Evolutionary conservation across 148 eudicot species (phyloP), one percentile per base, ranked within the genome.

Genomic region (Bassia scoparia): DNA sequence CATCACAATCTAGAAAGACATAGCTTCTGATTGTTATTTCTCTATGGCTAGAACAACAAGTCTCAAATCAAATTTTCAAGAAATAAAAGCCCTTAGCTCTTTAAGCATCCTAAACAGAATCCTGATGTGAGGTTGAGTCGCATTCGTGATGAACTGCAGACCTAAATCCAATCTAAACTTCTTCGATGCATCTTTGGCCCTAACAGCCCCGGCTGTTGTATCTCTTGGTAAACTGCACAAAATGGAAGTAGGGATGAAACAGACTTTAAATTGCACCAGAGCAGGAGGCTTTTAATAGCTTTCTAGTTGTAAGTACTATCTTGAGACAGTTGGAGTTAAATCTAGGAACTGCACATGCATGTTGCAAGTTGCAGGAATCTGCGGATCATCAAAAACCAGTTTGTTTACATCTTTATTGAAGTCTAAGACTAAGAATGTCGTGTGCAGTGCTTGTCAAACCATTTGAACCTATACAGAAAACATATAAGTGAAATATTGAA

Each of bases 101-200:
- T 89, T 80, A 91, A 86, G 71, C 96, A n/a, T n/a, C 91, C 74
- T 94, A 91, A 16, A 91, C 88, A 12, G 91, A 70, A 7, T 94
- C 98, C 89, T 76, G n/a, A n/a, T n/a, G n/a, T 88, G 80, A 94
- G 87, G 64, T 89, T 89, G 69, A 88, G 89, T 61, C 89, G 97
- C 91, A 91, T 85, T 10, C 91, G 81, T 61, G n/a, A 69, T 86
- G 74, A 94, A 94, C 52, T 88, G 74, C n/a, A 94, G 70, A 34
- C 98, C 98, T 77, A 91, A 73, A 58, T 88, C 91, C 76, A 89
- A n/a, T n/a, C n/a, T 91, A 75, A 94, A 79, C 89, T 94, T 94
- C 81, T 84, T 86, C 2, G 97, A 38, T 49, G 66, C 96, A 69
- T 91, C 69, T 71, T 81, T 87, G 30, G 78, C 78, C 84, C 97